Evolutionary conservation across 1,139 yeast species (phyloP), one percentile per base, ranked within the genome.

Genomic region (Suhomyces guaymorum): DNA sequence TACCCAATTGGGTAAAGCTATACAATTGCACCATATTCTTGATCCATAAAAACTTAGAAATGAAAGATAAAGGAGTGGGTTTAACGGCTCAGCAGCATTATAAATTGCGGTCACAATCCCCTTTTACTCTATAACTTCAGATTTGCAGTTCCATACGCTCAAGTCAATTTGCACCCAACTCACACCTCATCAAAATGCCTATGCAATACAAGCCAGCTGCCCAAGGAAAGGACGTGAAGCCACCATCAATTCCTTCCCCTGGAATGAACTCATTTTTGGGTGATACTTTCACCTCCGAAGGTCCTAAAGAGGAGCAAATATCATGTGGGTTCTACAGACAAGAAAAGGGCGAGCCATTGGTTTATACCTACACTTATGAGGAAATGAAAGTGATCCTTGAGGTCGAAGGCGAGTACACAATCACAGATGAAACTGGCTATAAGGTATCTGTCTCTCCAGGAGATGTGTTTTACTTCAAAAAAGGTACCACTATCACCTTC

Each of bases 351-450:
- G 80, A 77, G 53, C 75, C 82, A 32, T 72, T 81, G 52, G 84
- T 75, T 15, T 81, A 80, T 70, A 61, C 66, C 37, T 81, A 81
- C 60, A 64, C 64, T 52, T 81, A 80, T 58, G 87, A 81, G 53
- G 88, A 81, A 63, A 79, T 78, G 83, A 81, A 81, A 62, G 69
- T 81, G 49, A 71, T 80, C 53, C 63, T 80, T 47, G 84, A 79
- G 54, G 80, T 75, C 39, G 78, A 71, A 53, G 87, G 87, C 43
- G 80, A 76, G 51, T 78, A 76, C 66, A 65, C 65, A 38, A 67
- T 81, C 47, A 53, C 76, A 35, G 88, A 81, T 49, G 86, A 78
- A 59, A 69, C 77, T 33, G 86, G 86, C 11, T 65, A 66, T 54
- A 70, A 71, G 44, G 80, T 75, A 32, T 66, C 64, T 37, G 82